phyloP scores from a whole-genome alignment of 371 early-diverging fungal species.

The Zychaea mexicana region DNA sequence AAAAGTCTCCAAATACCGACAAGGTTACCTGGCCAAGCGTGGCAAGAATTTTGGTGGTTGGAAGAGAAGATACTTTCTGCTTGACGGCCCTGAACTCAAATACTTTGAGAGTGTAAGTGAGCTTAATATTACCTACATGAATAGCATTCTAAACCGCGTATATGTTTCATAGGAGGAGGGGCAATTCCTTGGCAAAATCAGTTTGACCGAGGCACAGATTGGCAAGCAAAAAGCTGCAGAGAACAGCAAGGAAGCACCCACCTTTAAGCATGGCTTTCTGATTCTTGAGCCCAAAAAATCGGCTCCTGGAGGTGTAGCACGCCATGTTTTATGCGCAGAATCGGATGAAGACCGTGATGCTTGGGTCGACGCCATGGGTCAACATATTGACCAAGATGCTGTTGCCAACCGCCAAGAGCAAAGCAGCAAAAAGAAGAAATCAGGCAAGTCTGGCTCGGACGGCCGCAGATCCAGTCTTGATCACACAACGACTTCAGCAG shows the following conservation, averaged over 20 bases:
- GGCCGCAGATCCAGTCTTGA: conserved; percentile 13
- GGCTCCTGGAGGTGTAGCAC: conserved; percentile 55
- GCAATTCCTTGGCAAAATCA: conserved; percentile 56
- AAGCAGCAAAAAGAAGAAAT: neutral
- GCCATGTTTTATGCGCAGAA: conserved; percentile 87
- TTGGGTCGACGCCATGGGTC: conserved; percentile 74
- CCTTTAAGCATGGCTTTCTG: conserved; percentile 76
- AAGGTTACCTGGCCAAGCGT: conserved; percentile 85
- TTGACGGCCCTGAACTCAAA: conserved; percentile 62
- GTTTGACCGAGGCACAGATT: conserved; percentile 55
- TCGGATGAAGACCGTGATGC: conserved; percentile 85
- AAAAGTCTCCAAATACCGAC: conserved; percentile 47
- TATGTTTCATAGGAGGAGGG: conserved; percentile 51
- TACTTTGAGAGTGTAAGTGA: conserved; percentile 66
- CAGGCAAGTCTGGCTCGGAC: no score
- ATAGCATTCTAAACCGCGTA: neutral
- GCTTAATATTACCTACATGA: conserved; percentile 35
- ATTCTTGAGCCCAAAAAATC: conserved; percentile 73
- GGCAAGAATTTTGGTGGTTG: conserved; percentile 89
- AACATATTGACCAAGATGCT: conserved; percentile 43
- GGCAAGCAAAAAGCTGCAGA: conserved; percentile 39
- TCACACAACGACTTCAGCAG: no score
- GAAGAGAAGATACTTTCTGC: conserved; percentile 79
- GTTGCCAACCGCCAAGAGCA: neutral
- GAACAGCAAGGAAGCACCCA: conserved; percentile 40